Evolutionary conservation across 1,284 basidiomycete species (phyloP).

Genomic region (Xerocomus nothofagi): DNA sequence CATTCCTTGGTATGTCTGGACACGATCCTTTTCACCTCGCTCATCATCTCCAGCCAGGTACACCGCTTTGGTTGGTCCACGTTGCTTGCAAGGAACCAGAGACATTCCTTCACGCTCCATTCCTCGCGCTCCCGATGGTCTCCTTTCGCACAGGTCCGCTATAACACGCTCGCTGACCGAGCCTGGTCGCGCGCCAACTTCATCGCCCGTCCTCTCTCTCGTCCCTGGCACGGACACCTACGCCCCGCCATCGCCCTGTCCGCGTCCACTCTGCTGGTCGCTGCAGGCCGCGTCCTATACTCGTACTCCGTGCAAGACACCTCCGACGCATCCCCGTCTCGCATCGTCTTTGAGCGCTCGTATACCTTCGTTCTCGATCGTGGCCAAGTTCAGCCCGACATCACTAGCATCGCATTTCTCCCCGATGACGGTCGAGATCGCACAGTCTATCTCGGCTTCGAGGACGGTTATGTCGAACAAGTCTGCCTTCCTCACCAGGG

Average conservation of each 20-base stretch:
- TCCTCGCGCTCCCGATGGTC: constrained; percentile 49
- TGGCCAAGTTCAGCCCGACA: constrained; percentile 43
- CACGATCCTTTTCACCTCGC: neutral
- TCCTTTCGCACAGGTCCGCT: constrained; percentile 46
- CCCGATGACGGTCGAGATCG: constrained; percentile 50
- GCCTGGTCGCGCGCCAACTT: constrained; percentile 56
- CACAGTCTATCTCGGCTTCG: constrained; percentile 59
- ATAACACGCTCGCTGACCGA: constrained; percentile 53
- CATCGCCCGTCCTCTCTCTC: constrained; percentile 66
- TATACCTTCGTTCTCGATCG: constrained; percentile 38
- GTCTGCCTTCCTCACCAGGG: constrained; percentile 37
- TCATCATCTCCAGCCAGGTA: constrained; percentile 44
- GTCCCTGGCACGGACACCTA: constrained; percentile 57
- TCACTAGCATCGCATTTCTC: constrained; percentile 51
- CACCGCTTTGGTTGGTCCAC: constrained; percentile 59
- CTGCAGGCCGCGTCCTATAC: constrained; percentile 58
- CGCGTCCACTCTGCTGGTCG: constrained; percentile 57
- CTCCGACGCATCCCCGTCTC: constrained; percentile 32
- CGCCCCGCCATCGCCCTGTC: constrained; percentile 63
- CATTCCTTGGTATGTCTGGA: constrained; percentile 47
- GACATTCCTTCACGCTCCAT: constrained; percentile 54
- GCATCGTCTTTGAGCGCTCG: constrained; percentile 46
- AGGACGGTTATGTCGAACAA: constrained; percentile 57
- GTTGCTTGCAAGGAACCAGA: constrained; percentile 49
- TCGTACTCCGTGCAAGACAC: constrained; percentile 57